These are phyloP conservation scores for Vitis hybrid DNA, from an alignment of 177 flowering plant genomes.

Conservation along the genomic window DNA sequence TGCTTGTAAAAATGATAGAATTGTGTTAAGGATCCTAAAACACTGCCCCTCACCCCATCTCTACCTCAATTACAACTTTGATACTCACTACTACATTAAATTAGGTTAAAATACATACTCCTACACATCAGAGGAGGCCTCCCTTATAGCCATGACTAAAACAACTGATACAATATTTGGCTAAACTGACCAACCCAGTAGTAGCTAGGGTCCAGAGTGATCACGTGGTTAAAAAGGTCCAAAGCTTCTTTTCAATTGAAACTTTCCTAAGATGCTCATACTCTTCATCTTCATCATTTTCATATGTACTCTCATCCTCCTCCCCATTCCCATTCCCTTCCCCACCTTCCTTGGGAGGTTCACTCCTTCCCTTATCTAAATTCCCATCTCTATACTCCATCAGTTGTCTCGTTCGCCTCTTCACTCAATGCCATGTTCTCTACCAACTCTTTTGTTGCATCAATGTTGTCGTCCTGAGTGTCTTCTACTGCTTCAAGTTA, in stretches of 20 bases:
- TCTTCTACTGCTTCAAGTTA: conserved; percentile 24
- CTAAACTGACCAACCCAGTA: neutral
- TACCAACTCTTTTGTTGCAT: conserved; percentile 9
- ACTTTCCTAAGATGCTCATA: conserved; percentile 49
- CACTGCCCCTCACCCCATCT: neutral
- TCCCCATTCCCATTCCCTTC: conserved; percentile 13
- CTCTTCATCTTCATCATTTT: conserved; percentile 29
- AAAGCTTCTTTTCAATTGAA: conserved; percentile 64
- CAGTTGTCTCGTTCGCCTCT: conserved; percentile 48
- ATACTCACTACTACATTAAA: conserved; percentile 14
- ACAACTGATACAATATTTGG: neutral
- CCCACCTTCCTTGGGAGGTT: conserved; percentile 14
- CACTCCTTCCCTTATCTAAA: conserved; percentile 16
- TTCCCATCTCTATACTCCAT: conserved; percentile 16
- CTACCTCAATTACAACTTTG: neutral
- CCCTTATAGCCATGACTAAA: conserved; percentile 15
- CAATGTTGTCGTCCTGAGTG: conserved; percentile 12
- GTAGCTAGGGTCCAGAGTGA: neutral
- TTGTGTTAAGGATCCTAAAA: neutral
- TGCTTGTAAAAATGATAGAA: neutral
- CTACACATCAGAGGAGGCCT: conserved; percentile 8
- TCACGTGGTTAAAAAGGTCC: conserved; percentile 64
- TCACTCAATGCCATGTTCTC: conserved; percentile 37
- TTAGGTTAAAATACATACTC: conserved; percentile 19
- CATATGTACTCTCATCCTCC: conserved; percentile 18